Percentiles rank a stretch among this genome's conserved stretches.
Conservation (phyloP, 148 eudicot species). For the Chenopodium berlandieri region DNA sequence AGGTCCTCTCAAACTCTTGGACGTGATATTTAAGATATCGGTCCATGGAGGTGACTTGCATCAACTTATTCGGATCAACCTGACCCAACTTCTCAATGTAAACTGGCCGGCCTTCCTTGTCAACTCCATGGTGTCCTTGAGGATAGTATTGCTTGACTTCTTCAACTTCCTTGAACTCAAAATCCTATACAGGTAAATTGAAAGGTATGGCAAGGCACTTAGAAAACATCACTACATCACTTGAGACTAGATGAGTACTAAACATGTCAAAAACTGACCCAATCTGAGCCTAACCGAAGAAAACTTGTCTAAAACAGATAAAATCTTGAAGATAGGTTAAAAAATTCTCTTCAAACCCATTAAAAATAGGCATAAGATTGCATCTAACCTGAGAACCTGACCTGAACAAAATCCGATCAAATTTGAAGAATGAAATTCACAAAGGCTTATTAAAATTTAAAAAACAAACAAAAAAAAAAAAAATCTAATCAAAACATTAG, state of each 20-base stretch:
- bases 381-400: background rate
- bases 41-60: slow-evolving; percentile 80
- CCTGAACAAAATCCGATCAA: background rate
- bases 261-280: background rate
- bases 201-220: background rate
- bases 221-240: background rate
- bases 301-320: background rate
- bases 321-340: background rate
- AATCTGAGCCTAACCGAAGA: background rate
- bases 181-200: slow-evolving; percentile 44
- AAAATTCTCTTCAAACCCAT: background rate
- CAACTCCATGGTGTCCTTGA: slow-evolving; percentile 94
- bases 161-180: slow-evolving; percentile 65
- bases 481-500: background rate
- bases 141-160: slow-evolving; percentile 80
- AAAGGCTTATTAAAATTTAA: background rate
- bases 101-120: slow-evolving; percentile 86
- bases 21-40: slow-evolving; percentile 79
- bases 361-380: background rate
- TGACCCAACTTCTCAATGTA: slow-evolving; percentile 76
- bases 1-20: slow-evolving; percentile 78
- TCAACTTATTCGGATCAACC: slow-evolving; percentile 71
- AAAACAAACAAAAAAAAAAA: too few species aligned
- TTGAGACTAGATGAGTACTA: background rate
- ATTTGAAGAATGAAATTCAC: background rate